Percentiles rank a stretch among this genome's conserved stretches.
phyloP scores from a whole-genome alignment of 345 rosid genomes.

The Eucalyptus camaldulensis region DNA sequence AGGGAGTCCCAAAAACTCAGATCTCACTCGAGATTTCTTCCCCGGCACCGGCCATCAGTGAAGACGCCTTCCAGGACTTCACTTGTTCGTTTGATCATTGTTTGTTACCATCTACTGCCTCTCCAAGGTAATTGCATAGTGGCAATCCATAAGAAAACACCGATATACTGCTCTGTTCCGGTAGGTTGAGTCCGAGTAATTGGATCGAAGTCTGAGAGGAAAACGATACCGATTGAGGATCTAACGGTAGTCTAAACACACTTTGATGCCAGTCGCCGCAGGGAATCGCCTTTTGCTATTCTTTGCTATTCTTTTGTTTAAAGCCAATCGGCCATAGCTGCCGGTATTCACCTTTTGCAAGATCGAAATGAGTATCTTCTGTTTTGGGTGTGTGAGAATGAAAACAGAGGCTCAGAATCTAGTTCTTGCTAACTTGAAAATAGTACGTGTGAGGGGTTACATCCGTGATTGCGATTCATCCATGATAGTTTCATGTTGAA shows the following conservation, averaged over 20 bases:
- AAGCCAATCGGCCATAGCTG: background rate
- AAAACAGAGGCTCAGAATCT: background rate
- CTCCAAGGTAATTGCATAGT: background rate
- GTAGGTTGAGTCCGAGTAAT: background rate
- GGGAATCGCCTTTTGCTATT: background rate
- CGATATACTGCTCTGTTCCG: background rate
- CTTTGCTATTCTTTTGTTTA: background rate
- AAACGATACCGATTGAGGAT: rapidly evolving
- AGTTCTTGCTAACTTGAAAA: background rate
- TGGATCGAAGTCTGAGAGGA: background rate
- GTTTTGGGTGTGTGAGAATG: rapidly evolving
- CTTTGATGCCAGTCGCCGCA: background rate
- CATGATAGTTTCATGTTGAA: background rate
- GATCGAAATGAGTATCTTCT: background rate
- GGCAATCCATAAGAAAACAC: no score
- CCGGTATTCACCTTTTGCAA: rapidly evolving
- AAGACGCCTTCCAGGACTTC: background rate
- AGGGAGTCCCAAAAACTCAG: rapidly evolving
- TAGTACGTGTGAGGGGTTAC: background rate
- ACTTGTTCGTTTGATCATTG: background rate
- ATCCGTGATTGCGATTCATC: background rate
- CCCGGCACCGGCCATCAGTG: background rate
- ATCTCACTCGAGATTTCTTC: background rate
- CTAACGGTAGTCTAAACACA: background rate
- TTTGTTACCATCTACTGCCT: background rate